Conservation (phyloP, 306 rosid species). For the Elaeagnus macrophylla region DNA sequence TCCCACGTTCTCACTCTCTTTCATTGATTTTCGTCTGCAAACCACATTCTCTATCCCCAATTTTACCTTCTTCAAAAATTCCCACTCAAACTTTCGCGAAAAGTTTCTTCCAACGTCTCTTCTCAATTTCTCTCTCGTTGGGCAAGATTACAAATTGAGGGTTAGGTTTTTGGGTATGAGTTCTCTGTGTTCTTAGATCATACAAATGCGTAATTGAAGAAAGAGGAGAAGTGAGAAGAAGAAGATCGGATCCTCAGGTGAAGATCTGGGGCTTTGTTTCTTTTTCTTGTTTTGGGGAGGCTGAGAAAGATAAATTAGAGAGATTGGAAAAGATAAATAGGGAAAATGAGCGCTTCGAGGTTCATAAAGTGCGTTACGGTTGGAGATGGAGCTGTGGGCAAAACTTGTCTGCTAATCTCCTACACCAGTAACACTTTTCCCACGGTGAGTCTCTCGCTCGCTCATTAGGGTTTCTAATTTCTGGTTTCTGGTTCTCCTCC, state of each 20-base stretch:
- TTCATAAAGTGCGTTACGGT: constrained; percentile 98
- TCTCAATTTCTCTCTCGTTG: neutral
- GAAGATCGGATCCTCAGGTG: constrained; percentile 65
- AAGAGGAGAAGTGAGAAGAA: constrained; percentile 11
- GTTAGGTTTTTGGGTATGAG: constrained; percentile 24
- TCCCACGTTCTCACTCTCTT: neutral
- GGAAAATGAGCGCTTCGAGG: constrained; percentile 89
- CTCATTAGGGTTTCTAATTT: neutral
- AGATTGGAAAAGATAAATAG: neutral
- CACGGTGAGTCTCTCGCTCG: constrained; percentile 42
- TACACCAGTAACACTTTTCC: constrained; percentile 99
- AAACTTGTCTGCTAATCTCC: constrained; percentile 96
- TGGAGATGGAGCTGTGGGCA: constrained; percentile 99
- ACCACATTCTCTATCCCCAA: constrained; percentile 11
- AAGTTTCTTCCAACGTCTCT: neutral
- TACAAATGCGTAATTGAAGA: constrained; percentile 41
- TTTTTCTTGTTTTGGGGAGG: constrained; percentile 10
- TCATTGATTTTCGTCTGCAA: constrained; percentile 1
- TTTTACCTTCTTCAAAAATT: neutral
- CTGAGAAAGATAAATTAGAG: constrained; percentile 9
- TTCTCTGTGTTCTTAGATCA: constrained; percentile 6
- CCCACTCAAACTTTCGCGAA: neutral
- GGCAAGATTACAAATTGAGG: constrained; percentile 32
- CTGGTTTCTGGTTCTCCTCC: neutral
- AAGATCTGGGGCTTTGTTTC: constrained; percentile 63